Conservation (phyloP, 176 grass and related monocot species). For the Otatea glauca region DNA sequence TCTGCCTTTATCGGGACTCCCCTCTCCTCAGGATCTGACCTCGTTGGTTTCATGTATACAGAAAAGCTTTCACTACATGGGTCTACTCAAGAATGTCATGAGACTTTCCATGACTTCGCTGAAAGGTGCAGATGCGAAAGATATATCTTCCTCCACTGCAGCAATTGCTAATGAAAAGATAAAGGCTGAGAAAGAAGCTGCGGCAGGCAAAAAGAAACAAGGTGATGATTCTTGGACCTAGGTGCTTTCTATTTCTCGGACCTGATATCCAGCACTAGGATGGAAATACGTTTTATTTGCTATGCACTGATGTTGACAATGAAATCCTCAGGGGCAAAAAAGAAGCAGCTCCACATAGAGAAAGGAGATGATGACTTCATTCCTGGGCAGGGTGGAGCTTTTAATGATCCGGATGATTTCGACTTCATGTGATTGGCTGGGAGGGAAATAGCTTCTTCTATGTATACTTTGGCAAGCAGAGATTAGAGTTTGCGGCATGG, state of each 20-base stretch:
- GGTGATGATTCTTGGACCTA: slow-evolving; percentile 45
- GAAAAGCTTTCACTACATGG: slow-evolving; percentile 93
- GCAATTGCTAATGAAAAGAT: slow-evolving; percentile 89
- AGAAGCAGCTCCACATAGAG: slow-evolving; percentile 84
- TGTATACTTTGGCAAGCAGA: slow-evolving; percentile 57
- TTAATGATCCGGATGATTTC: slow-evolving; percentile 61
- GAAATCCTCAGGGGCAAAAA: slow-evolving; percentile 62
- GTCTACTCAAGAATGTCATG: slow-evolving; percentile 75
- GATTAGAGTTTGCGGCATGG: slow-evolving; percentile 56
- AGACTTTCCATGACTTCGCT: slow-evolving; percentile 62
- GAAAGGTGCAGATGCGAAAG: slow-evolving; percentile 86
- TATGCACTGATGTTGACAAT: neutral
- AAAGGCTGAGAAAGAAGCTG: slow-evolving; percentile 72
- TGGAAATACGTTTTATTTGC: neutral
- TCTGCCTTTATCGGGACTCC: neutral
- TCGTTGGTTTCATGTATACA: slow-evolving; percentile 33
- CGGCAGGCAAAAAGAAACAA: slow-evolving; percentile 76
- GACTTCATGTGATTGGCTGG: slow-evolving; percentile 81
- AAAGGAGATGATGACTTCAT: slow-evolving; percentile 75
- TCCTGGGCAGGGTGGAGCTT: slow-evolving; percentile 41
- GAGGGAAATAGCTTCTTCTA: slow-evolving; percentile 48
- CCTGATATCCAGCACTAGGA: neutral
- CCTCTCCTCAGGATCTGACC: slow-evolving; percentile 11
- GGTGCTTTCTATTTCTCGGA: neutral
- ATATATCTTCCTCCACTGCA: slow-evolving; percentile 76